Base-by-base conservation (phyloP, 306 rosid genomes). In the Gleditsia sinensis region DNA sequence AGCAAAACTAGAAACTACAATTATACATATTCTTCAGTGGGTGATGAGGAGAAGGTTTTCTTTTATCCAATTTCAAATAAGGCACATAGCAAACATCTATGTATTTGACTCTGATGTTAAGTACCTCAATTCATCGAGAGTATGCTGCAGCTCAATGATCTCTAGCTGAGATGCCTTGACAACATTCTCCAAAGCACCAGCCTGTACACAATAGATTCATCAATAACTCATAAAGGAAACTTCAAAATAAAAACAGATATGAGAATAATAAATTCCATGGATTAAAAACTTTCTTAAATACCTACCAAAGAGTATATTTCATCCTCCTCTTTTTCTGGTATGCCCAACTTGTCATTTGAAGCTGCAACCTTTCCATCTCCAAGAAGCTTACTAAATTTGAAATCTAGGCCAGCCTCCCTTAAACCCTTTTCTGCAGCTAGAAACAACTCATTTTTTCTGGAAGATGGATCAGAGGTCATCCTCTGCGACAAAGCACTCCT, bases 141-240 rank as follows among this genome's bases (percentile, higher is more conserved):
- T 77, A 82, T 92, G 97, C 73, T 82, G 93, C 58, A 94, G 88
- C 30, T 92, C 97, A 62, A 92, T 90, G 79, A 94, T 94, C 85
- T 94, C 99, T 75, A 92, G 83, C 85, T 94, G 99, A 75, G 99
- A 92, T 34, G 86, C 88, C 89, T 90, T 92, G 7, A 94, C 97
- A 40, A 94, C 93, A 81, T 92, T 74, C 91, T 94, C 98, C 87
- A 94, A 77, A 61, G 99, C 96, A 80, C 93, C 92, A 71, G 99
- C 98, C 99, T 94, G 81, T 33, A 78, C 27, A 71, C 10, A 68
- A 57, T 59, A 78, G 3, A 80, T 12, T 19, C 54, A 71, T 12
- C 75, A 69, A 75, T 43, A 81, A 36, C 30, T 83, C 77, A 69
- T 62, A 75, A 74, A 49, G 13, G 70, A 71, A 43, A 30, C 46